phyloP scores from a whole-genome alignment of 2,329 filamentous ascomycete genomes.

The Aureobasidium sp. region DNA sequence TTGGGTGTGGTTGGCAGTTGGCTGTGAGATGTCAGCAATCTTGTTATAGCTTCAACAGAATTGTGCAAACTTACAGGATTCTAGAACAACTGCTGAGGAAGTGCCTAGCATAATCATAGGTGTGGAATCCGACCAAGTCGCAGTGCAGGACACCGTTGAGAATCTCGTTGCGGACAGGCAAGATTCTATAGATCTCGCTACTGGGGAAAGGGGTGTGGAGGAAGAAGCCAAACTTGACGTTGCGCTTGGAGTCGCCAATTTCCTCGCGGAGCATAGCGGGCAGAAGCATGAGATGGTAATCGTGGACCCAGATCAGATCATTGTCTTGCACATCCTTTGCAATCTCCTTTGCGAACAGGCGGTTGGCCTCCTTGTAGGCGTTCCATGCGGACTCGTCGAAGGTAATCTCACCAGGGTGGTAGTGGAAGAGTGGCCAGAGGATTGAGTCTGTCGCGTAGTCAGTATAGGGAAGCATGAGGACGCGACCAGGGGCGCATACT shows the following conservation, averaged over 20 bases:
- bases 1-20: conserved; percentile 77
- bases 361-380: conserved; percentile 87
- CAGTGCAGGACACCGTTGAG: conserved; percentile 82
- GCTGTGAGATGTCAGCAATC: conserved; percentile 23
- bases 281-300: conserved; percentile 96
- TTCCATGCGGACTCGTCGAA: conserved; percentile 94
- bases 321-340: conserved; percentile 82
- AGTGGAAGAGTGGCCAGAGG: conserved; percentile 97
- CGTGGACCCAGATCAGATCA: conserved; percentile 95
- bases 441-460: conserved; percentile 63
- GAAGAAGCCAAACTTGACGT: conserved; percentile 97
- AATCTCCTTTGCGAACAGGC: conserved; percentile 81
- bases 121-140: conserved; percentile 95
- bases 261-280: conserved; percentile 92
- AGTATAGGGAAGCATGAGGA: not conserved
- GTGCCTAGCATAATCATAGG: conserved; percentile 96
- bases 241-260: conserved; percentile 55
- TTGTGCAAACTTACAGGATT: conserved; percentile 54
- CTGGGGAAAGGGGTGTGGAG: conserved; percentile 95
- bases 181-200: conserved; percentile 91
- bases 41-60: conserved; percentile 3
- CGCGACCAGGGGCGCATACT: conserved; percentile 45
- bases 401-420: conserved; percentile 95
- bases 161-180: conserved; percentile 84
- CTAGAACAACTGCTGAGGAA: conserved; percentile 96